A percentile compares a stretch with the other conserved stretches of the same genome.
These are phyloP conservation scores for Globisporangium perplexum DNA, from an alignment of 352 stramenopile genomes.

Conservation along the genomic window DNA sequence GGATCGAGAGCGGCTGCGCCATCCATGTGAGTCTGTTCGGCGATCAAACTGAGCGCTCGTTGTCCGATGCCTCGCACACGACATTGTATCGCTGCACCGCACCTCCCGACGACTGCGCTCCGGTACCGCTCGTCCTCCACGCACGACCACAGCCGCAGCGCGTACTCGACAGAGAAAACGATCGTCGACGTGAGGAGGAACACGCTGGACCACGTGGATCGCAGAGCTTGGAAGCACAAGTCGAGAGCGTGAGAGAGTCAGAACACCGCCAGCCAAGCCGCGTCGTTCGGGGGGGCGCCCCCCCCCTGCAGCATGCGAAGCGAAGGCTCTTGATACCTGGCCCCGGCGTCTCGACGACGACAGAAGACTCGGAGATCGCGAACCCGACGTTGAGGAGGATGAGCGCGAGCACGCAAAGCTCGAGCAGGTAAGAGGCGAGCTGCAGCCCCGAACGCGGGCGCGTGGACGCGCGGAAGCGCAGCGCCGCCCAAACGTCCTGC, in stretches of 20 bases:
- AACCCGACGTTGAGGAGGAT: slow-evolving; percentile 60
- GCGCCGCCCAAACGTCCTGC: slow-evolving; percentile 50
- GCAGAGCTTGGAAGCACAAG: not conserved
- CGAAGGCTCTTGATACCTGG: slow-evolving; percentile 12
- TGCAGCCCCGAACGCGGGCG: slow-evolving; percentile 36
- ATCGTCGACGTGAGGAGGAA: slow-evolving; percentile 51
- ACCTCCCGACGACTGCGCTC: slow-evolving; percentile 32
- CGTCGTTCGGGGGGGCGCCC: too few species aligned
- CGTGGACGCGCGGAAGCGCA: slow-evolving; percentile 48
- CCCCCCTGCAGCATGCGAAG: too few species aligned
- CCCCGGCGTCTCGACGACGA: slow-evolving; percentile 2
- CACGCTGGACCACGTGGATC: slow-evolving; percentile 28
- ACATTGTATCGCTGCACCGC: not conserved
- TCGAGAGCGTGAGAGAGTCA: not conserved
- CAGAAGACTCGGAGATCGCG: slow-evolving; percentile 39
- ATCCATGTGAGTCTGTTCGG: slow-evolving; percentile 47
- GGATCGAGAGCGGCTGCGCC: slow-evolving; percentile 41
- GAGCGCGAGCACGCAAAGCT: slow-evolving; percentile 43
- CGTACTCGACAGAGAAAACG: slow-evolving; percentile 61
- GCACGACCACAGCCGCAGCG: slow-evolving; percentile 52
- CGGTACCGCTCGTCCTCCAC: slow-evolving; percentile 49
- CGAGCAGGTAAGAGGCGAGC: slow-evolving; percentile 44
- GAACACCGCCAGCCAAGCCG: too few species aligned
- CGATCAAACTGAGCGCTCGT: not conserved
- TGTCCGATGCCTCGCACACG: not conserved